Evolutionary conservation across 495 filamentous ascomycete genomes (phyloP).

Genomic region (Tuber borchii): DNA sequence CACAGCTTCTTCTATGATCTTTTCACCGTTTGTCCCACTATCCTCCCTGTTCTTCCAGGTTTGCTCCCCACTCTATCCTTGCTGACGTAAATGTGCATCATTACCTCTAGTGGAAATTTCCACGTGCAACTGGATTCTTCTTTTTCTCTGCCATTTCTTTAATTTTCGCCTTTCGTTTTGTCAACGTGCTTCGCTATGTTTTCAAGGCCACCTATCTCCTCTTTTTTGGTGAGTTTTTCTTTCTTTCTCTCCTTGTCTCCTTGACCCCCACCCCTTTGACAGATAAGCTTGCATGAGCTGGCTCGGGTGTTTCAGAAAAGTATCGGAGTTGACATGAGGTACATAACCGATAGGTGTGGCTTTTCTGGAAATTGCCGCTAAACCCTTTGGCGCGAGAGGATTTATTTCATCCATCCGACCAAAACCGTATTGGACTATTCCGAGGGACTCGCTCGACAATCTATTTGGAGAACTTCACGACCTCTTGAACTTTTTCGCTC

Average conservation of each 20-base stretch:
- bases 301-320: conserved; percentile 20
- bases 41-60: conserved; percentile 33
- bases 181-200: conserved; percentile 77
- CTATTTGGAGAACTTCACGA: conserved; percentile 80
- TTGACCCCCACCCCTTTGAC: conserved; percentile 14
- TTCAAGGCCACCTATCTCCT: conserved; percentile 76
- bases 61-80: conserved; percentile 11
- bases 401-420: conserved; percentile 82
- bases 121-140: conserved; percentile 76
- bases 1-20: conserved; percentile 93
- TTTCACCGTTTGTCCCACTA: conserved; percentile 56
- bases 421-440: conserved; percentile 83
- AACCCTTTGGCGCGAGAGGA: conserved; percentile 66
- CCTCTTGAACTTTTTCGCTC: conserved; percentile 92
- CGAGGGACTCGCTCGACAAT: conserved; percentile 72
- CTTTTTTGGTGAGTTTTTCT: conserved; percentile 53
- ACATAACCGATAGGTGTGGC: conserved; percentile 57
- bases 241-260: conserved; percentile 6
- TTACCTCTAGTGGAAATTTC: conserved; percentile 56
- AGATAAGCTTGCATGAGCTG: background rate
- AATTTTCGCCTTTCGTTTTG: conserved; percentile 85
- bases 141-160: conserved; percentile 64
- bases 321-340: conserved; percentile 23
- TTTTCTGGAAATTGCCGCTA: conserved; percentile 67
- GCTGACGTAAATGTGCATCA: conserved; percentile 40